Conservation (phyloP, 768 basidiomycete genomes). For the Imleria badia region DNA sequence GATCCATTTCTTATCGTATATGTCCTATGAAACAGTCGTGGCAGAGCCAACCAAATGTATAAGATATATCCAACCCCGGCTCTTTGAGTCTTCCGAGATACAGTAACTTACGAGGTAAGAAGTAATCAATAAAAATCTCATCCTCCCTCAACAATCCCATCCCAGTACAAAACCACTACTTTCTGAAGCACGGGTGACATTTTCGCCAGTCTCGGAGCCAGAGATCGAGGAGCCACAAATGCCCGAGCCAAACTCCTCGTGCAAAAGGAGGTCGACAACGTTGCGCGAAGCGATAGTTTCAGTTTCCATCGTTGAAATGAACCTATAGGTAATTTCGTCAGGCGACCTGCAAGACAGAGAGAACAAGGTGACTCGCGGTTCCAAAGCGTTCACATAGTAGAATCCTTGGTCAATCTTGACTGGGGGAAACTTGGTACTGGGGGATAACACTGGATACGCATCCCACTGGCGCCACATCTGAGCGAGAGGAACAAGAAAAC, state of each 20-base stretch:
- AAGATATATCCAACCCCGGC: constrained; percentile 1
- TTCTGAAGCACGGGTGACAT: constrained; percentile 8
- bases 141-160: constrained; percentile 64
- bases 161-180: constrained; percentile 57
- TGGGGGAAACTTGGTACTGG: constrained; percentile 68
- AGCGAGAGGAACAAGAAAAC: constrained; percentile 3
- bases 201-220: constrained; percentile 18
- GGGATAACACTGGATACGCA: constrained; percentile 72
- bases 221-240: constrained; percentile 56
- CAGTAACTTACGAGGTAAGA: background rate
- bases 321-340: constrained; percentile 37
- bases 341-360: background rate
- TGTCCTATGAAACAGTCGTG: background rate
- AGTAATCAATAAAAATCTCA: background rate
- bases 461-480: constrained; percentile 58
- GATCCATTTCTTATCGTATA: background rate
- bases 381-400: constrained; percentile 91
- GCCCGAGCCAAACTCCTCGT: constrained; percentile 68
- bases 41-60: background rate
- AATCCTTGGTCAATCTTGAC: constrained; percentile 75
- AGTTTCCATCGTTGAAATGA: constrained; percentile 94
- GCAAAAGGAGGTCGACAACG: constrained; percentile 73
- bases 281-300: constrained; percentile 83
- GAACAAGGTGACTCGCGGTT: constrained; percentile 59
- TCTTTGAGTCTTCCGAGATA: background rate